Percentiles rank a stretch among this genome's conserved stretches.
phyloP scores from a whole-genome alignment of 2,329 filamentous ascomycete species.

The Aureobasidium sp. region DNA sequence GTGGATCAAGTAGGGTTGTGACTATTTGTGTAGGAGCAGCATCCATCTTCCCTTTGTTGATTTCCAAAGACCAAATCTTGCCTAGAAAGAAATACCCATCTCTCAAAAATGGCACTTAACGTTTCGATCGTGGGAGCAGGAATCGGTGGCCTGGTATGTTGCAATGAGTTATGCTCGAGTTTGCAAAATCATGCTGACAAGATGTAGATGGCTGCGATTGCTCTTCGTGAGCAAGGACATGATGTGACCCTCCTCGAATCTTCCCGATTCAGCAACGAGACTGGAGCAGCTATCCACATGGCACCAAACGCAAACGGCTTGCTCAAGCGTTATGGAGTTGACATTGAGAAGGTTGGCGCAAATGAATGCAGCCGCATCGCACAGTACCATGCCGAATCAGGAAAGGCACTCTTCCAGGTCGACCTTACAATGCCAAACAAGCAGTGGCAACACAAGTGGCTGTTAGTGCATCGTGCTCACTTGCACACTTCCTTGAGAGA shows the following conservation, averaged over 20 bases:
- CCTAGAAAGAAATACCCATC: background rate
- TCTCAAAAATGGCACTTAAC: conserved; percentile 14
- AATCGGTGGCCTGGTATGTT: conserved; percentile 22
- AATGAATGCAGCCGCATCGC: conserved; percentile 11
- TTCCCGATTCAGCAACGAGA: conserved; percentile 22
- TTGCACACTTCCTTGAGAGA: conserved; percentile 24
- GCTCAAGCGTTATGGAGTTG: conserved; percentile 17
- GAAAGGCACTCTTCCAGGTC: conserved; percentile 9
- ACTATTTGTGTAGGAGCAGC: background rate
- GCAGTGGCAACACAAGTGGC: conserved; percentile 25
- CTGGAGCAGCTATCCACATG: conserved; percentile 24
- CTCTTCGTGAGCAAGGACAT: conserved; percentile 23
- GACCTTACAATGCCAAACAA: conserved; percentile 15
- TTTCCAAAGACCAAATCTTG: background rate
- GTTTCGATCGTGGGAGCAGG: conserved; percentile 23
- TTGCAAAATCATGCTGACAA: background rate
- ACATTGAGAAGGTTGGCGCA: conserved; percentile 17
- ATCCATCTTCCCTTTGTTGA: background rate
- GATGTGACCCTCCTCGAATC: conserved; percentile 23
- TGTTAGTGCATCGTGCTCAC: conserved; percentile 24
- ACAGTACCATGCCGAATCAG: conserved; percentile 9
- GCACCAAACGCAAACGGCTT: conserved; percentile 20
- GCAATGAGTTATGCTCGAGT: background rate
- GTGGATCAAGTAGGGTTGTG: background rate
- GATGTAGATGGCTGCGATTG: conserved; percentile 20